Evolutionary conservation across 2,329 filamentous ascomycete genomes (phyloP).

Genomic region (Apiospora rasikravindrae): DNA sequence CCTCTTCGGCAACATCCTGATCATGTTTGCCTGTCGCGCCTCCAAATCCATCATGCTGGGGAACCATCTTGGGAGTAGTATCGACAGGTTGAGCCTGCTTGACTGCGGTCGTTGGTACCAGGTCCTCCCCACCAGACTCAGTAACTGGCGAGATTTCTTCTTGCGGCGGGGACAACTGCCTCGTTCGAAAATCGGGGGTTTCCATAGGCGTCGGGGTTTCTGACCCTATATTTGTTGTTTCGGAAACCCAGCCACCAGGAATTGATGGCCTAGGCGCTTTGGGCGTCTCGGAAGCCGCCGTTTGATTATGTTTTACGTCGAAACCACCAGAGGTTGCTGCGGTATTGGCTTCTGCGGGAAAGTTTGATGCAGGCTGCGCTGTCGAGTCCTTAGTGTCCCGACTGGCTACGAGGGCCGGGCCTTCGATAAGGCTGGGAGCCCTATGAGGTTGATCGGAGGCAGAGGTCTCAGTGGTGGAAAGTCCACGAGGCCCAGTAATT

Average conservation of each 20-base stretch:
- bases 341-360: background rate
- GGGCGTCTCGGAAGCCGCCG: background rate
- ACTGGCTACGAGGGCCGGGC: conserved; percentile 26
- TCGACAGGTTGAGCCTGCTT: conserved; percentile 30
- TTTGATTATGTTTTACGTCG: background rate
- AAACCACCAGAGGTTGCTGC: background rate
- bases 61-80: conserved; percentile 20
- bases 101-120: conserved; percentile 30
- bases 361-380: background rate
- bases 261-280: conserved; percentile 30
- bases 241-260: conserved; percentile 39
- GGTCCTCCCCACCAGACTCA: conserved; percentile 28
- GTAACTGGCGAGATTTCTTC: conserved; percentile 26
- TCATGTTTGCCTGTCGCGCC: conserved; percentile 31
- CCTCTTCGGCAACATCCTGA: conserved; percentile 29
- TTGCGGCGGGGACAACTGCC: conserved; percentile 26
- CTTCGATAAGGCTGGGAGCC: conserved; percentile 28
- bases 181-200: conserved; percentile 24
- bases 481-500: background rate
- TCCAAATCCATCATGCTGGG: conserved; percentile 25
- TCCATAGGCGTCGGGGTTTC: conserved; percentile 32
- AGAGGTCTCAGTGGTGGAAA: background rate
- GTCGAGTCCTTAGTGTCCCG: background rate
- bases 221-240: conserved; percentile 32
- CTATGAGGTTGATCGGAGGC: background rate